Evolutionary conservation across 495 filamentous ascomycete genomes (phyloP).

Genomic region (Schizothecium vesticola): DNA sequence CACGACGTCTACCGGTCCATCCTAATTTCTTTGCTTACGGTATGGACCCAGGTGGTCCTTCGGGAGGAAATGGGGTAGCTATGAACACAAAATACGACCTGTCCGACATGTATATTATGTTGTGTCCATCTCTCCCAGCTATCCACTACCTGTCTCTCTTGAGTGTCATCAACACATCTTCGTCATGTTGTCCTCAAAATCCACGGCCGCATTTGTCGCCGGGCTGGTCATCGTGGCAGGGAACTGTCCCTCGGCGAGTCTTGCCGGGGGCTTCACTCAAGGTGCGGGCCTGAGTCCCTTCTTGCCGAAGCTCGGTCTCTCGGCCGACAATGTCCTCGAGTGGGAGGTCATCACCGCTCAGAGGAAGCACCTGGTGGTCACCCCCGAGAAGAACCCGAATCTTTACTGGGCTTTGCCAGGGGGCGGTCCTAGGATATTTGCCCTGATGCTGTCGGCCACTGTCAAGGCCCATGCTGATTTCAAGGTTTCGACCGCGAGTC

Average conservation of each 20-base stretch:
- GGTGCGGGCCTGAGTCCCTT: constrained; percentile 57
- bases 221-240: constrained; percentile 44
- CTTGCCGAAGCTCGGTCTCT: constrained; percentile 49
- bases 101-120: neutral
- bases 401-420: constrained; percentile 60
- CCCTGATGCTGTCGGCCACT: constrained; percentile 46
- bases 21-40: neutral
- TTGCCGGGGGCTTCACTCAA: constrained; percentile 43
- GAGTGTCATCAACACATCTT: neutral
- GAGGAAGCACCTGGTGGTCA: constrained; percentile 44
- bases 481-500: neutral
- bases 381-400: constrained; percentile 41
- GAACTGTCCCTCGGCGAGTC: constrained; percentile 43
- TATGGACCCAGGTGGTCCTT: neutral
- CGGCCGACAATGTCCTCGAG: constrained; percentile 53
- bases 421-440: constrained; percentile 52
- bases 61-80: neutral
- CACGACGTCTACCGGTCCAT: neutral
- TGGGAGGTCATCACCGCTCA: constrained; percentile 51
- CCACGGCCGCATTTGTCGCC: neutral
- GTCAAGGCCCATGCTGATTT: constrained; percentile 28
- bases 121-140: neutral
- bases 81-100: too few relatives aligned
- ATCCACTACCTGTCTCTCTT: neutral
- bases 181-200: neutral